phyloP scores from a whole-genome alignment of 2,329 filamentous ascomycete species.

The Colletotrichum plurivorum region DNA sequence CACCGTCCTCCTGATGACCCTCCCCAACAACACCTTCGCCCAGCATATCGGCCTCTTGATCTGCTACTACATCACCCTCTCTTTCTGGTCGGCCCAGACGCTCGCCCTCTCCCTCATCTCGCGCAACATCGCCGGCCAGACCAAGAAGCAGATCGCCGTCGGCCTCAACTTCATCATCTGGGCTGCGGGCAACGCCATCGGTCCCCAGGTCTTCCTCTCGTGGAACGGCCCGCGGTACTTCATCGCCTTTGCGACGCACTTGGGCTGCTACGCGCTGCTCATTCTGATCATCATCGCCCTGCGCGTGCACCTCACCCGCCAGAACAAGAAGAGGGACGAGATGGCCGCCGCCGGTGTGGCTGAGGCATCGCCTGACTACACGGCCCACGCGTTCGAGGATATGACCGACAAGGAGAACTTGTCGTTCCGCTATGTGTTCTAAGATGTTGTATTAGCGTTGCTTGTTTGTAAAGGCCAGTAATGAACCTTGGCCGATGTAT shows the following conservation, averaged over 20 bases:
- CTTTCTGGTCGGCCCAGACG: slow-evolving; percentile 83
- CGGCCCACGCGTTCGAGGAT: slow-evolving; percentile 72
- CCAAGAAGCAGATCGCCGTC: slow-evolving; percentile 78
- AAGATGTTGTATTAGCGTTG: slow-evolving; percentile 35
- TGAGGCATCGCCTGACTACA: slow-evolving; percentile 55
- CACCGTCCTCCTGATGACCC: slow-evolving; percentile 79
- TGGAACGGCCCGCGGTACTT: slow-evolving; percentile 76
- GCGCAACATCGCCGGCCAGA: slow-evolving; percentile 80
- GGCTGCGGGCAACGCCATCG: slow-evolving; percentile 77
- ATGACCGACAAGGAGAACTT: slow-evolving; percentile 74
- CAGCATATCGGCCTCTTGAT: slow-evolving; percentile 78
- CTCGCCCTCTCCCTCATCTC: slow-evolving; percentile 77
- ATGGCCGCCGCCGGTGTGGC: slow-evolving; percentile 57
- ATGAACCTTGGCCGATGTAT: not conserved
- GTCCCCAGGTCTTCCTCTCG: slow-evolving; percentile 75
- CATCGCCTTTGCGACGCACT: slow-evolving; percentile 77
- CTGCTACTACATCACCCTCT: slow-evolving; percentile 82
- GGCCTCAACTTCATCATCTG: slow-evolving; percentile 80
- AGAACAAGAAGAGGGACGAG: slow-evolving; percentile 72
- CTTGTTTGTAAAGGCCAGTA: not conserved
- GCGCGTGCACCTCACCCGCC: slow-evolving; percentile 68
- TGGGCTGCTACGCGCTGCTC: slow-evolving; percentile 76
- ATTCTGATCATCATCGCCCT: slow-evolving; percentile 70
- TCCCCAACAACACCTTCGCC: slow-evolving; percentile 69
- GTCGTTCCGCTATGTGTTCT: slow-evolving; percentile 71